phyloP scores from a whole-genome alignment of 805 yeast species.

The Maudiozyma pseudohumilis region DNA sequence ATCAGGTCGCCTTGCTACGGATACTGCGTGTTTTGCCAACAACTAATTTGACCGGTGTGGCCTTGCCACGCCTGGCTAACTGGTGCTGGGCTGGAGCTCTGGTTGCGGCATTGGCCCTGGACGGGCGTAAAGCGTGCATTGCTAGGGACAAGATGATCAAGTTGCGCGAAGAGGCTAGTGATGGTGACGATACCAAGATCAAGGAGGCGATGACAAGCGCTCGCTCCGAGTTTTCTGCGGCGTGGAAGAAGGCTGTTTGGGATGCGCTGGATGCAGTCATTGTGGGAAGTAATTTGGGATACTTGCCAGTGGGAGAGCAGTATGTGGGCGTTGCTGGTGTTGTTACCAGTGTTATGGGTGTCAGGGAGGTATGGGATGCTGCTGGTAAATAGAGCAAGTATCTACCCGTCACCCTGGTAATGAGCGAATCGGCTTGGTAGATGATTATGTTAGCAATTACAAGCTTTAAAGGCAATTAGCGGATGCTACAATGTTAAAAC shows the following conservation, averaged over 20 bases:
- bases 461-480: too few species aligned
- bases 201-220: slow-evolving; percentile 9
- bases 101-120: slow-evolving; percentile 49
- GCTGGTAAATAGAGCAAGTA: neutral
- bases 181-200: too few species aligned
- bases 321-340: slow-evolving; percentile 77
- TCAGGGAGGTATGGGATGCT: slow-evolving; percentile 58
- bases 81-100: slow-evolving; percentile 74
- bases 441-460: too few species aligned
- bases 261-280: slow-evolving; percentile 66
- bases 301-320: slow-evolving; percentile 62
- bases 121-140: slow-evolving; percentile 44
- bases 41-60: slow-evolving; percentile 37
- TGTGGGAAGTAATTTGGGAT: slow-evolving; percentile 58
- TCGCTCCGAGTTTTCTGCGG: slow-evolving; percentile 37
- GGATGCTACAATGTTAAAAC: too few species aligned
- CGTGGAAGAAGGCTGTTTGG: slow-evolving; percentile 61
- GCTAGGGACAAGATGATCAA: slow-evolving; percentile 15
- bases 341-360: slow-evolving; percentile 68
- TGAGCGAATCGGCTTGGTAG: too few species aligned
- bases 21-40: slow-evolving; percentile 40
- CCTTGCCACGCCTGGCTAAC: slow-evolving; percentile 47
- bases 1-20: slow-evolving; percentile 49
- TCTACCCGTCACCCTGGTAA: too few species aligned
- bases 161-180: neutral